Base-by-base conservation (phyloP, 2,329 filamentous ascomycete genomes). In the Colletotrichum aenigma region DNA sequence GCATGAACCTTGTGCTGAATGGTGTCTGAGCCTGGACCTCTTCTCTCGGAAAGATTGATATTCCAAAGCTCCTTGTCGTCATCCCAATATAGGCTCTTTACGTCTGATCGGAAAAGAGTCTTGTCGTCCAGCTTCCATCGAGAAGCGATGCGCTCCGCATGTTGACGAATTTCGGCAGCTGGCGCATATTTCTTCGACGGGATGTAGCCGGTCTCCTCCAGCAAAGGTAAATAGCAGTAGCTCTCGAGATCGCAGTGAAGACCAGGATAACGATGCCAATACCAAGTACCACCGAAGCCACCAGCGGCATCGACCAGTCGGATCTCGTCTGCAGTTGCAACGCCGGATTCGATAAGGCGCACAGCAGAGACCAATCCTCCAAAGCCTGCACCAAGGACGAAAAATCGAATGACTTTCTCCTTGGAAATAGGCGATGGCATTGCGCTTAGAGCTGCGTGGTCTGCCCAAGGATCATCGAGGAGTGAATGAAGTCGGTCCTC, bases 261-360 rank as follows among this genome's bases (percentile, higher is more conserved):
- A 0, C 87, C 88, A 1, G 88, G 87, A 70, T 88, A 90, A 0
- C 87, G 82, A 75, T 89, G 88, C 85, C 87, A 89, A 70, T 87
- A 89, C 88, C 88, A 90, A 0, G 87, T 88, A 9, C 88, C 88
- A 6, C 88, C 88, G 26, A 88, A 84, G 4, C 86, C 87, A 12
- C 85, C 86, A 2, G 84, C 87, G 0, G 80, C 77, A 36, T 89
- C 87, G 28, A 87, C 79, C 1, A 88, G 72, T 1, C 82, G 81
- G 13, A 89, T 84, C 7, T 87, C 85, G 1, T 84, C 74, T 4
- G 77, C 58, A 3, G 71, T 56, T 21, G 80, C 71, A 4, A 55
- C 69, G 2, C 80, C 80, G 0, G 75, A 65, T 28, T 82, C 48
- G n/a, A 82, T 66, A 4, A 82, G 72, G 2, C 75, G 77, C 1